phyloP scores from a whole-genome alignment of 2,329 filamentous ascomycete species.

The Ophiostoma angusticollis region DNA sequence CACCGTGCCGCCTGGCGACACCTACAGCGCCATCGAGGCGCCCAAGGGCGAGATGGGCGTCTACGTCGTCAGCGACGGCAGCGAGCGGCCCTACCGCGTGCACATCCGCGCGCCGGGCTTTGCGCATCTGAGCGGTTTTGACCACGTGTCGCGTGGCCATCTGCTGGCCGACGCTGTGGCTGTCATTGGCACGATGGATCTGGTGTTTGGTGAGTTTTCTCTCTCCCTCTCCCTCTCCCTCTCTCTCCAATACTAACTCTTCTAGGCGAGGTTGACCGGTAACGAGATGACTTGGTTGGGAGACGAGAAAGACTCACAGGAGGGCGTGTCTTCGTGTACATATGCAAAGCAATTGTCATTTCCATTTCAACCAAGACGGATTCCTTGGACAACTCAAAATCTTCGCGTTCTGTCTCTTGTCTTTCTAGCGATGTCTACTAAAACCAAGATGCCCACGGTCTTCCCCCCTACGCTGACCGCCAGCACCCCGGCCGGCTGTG shows the following conservation, averaged over 20 bases:
- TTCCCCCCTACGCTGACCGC: neutral
- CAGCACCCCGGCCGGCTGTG: constrained; percentile 4
- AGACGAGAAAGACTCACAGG: constrained; percentile 4
- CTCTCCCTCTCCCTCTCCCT: neutral
- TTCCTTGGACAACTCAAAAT: too few species aligned
- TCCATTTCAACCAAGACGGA: neutral
- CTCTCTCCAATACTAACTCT: constrained; percentile 21
- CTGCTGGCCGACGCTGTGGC: constrained; percentile 92
- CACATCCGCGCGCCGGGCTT: constrained; percentile 96
- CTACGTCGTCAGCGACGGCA: constrained; percentile 89
- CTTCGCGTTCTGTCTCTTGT: neutral
- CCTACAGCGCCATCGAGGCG: constrained; percentile 96
- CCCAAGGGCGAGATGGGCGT: constrained; percentile 99
- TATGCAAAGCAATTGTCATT: constrained; percentile 6
- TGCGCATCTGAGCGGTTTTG: constrained; percentile 86
- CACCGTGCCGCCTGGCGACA: constrained; percentile 91
- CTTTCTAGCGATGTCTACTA: too few species aligned
- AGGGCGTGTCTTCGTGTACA: constrained; percentile 2
- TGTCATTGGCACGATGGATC: constrained; percentile 82
- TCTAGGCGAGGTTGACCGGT: constrained; percentile 49
- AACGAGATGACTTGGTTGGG: constrained; percentile 23
- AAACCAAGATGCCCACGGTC: too few species aligned
- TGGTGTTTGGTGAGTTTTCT: constrained; percentile 65
- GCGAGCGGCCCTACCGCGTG: constrained; percentile 91
- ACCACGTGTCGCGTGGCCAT: constrained; percentile 86